Base-by-base conservation (phyloP, 257 asterid genomes). In the Jasminum sambac region DNA sequence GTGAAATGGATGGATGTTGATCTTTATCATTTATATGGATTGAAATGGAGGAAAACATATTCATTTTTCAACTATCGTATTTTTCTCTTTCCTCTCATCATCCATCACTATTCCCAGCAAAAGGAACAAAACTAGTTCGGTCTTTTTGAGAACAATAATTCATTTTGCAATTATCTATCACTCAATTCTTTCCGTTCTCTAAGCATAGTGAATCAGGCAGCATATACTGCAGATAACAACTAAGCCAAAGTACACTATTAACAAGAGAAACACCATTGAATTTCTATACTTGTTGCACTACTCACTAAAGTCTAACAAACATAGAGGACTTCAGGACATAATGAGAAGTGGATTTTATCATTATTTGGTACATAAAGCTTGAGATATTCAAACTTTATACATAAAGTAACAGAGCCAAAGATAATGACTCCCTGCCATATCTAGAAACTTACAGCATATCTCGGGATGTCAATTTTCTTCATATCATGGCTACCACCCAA, bases 391-490 rank as follows among this genome's bases (percentile, higher is more conserved):
- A 23, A 40, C 25, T 30, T 30, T 42, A 55, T 42, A 30, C 36
- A 4, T 30, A 30, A 30, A 64, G 50, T 24, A 52, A 68, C 40
- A 55, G 52, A 41, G 66, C 34, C 37, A 37, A 26, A 59, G 63
- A 25, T 73, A 83, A 48, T 12, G 43, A 23, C 62, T 58, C 63
- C 52, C 61, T 67, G 34, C 41, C 61, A 46, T 25, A 61, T 42
- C 74, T 46, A 48, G 69, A 73, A 76, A 85, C 97, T 88, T 82
- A 94, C 99, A 34, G 97, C 99, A 84, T 91, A 94, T 80, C 71
- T 88, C 38, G 93, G 94, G 75, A 81, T 74, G 73, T 83, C 92
- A 70, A 73, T 73, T 68, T 74, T 88, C 85, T 80, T 84, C 40
- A 70, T 59, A 66, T 74, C 79, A 30, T 30, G 36, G 36, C 36